A percentile compares a stretch with the other conserved stretches of the same genome.
Conservation (phyloP, 768 basidiomycete species). For the Rhizopogon roseolus region DNA sequence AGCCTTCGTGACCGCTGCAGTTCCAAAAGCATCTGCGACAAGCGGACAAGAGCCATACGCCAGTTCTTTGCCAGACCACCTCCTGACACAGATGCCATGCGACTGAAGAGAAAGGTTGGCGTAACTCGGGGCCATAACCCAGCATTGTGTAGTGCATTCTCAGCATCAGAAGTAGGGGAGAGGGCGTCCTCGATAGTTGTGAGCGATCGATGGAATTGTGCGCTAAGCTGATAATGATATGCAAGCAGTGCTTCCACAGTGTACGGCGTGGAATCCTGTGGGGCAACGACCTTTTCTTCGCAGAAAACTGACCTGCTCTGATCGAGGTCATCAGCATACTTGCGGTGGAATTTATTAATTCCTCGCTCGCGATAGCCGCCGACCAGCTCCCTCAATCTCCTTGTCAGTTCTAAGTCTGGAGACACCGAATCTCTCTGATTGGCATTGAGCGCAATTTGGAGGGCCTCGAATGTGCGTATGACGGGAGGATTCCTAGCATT, state of each 20-base stretch:
- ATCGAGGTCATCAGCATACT: slow-evolving; percentile 10
- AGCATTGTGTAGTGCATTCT: slow-evolving; percentile 12
- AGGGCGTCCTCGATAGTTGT: slow-evolving; percentile 2
- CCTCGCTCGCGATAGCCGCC: not conserved
- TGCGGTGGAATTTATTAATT: slow-evolving; percentile 4
- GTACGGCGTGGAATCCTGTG: not conserved
- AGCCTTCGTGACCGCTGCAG: slow-evolving; percentile 36
- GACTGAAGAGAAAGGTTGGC: slow-evolving; percentile 22
- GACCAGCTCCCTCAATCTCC: slow-evolving; percentile 6
- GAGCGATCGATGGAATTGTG: not conserved
- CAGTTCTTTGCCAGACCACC: slow-evolving; percentile 19
- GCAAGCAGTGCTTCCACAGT: not conserved
- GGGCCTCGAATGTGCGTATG: not conserved
- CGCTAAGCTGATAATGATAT: slow-evolving; percentile 8
- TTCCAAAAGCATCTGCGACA: slow-evolving; percentile 26
- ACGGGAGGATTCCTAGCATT: slow-evolving; percentile 2
- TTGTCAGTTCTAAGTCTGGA: not conserved
- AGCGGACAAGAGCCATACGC: slow-evolving; percentile 20
- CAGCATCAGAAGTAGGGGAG: slow-evolving; percentile 11
- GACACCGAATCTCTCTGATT: not conserved
- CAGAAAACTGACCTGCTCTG: slow-evolving; percentile 9
- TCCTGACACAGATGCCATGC: slow-evolving; percentile 21
- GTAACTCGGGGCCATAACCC: slow-evolving; percentile 37
- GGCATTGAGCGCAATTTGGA: not conserved
- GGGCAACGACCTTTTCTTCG: not conserved